phyloP scores from a whole-genome alignment of 345 rosid genomes.

The Eucalyptus pauciflora region DNA sequence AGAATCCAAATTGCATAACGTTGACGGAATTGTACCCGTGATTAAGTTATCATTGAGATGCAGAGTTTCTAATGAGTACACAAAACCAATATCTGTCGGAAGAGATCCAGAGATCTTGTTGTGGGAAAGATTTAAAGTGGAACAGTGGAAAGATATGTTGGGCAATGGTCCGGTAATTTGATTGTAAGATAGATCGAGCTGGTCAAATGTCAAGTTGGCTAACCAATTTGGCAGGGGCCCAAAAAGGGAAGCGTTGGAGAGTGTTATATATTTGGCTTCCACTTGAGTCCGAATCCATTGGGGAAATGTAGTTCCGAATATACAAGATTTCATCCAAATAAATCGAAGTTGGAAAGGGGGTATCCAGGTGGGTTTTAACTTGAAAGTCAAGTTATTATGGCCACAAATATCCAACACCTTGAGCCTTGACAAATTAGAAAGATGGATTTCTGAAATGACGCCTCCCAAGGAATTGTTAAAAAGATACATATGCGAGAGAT shows the following conservation, averaged over 20 bases:
- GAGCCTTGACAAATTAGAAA: not conserved
- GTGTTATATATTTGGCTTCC: not conserved
- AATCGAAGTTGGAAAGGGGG: not conserved
- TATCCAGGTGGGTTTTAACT: not conserved
- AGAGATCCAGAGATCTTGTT: too few relatives aligned
- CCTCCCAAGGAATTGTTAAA: not conserved
- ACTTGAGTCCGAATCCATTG: not conserved
- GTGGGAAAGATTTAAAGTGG: too few relatives aligned
- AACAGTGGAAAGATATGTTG: too few relatives aligned
- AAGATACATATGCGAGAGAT: not conserved
- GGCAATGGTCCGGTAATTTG: too few relatives aligned
- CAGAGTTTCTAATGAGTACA: too few relatives aligned
- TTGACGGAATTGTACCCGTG: too few relatives aligned
- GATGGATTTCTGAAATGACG: not conserved
- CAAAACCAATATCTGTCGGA: too few relatives aligned
- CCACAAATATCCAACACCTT: not conserved
- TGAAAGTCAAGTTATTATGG: not conserved
- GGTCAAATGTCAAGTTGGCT: too few relatives aligned
- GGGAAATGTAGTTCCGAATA: not conserved
- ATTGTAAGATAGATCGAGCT: too few relatives aligned
- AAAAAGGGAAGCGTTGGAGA: not conserved
- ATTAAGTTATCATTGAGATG: too few relatives aligned
- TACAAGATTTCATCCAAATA: not conserved
- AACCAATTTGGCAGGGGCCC: too few relatives aligned
- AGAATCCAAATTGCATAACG: too few relatives aligned